These are phyloP conservation scores for Hypoxylon sp. DNA, from an alignment of 2,329 filamentous ascomycete genomes.

Conservation along the genomic window DNA sequence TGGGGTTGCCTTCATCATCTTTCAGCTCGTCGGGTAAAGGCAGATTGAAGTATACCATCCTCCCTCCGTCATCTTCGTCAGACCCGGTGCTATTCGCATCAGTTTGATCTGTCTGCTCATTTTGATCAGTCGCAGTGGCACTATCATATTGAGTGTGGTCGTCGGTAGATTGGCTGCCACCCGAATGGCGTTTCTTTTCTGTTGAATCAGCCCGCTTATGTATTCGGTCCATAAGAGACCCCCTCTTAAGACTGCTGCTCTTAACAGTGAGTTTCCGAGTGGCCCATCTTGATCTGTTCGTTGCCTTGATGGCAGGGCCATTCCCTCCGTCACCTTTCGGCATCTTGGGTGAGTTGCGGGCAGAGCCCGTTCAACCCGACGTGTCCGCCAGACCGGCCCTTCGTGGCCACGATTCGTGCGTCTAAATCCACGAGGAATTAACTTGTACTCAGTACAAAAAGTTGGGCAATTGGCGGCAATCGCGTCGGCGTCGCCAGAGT, in stretches of 20 bases:
- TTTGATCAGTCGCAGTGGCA: constrained; percentile 53
- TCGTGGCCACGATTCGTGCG: constrained; percentile 48
- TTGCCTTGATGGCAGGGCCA: constrained; percentile 63
- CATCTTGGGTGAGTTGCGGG: constrained; percentile 59
- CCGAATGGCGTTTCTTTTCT: constrained; percentile 77
- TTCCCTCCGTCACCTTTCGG: constrained; percentile 54
- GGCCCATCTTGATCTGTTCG: constrained; percentile 92
- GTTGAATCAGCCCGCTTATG: constrained; percentile 72
- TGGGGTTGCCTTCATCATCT: constrained; percentile 85
- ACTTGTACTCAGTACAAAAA: constrained; percentile 12
- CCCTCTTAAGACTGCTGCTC: constrained; percentile 83
- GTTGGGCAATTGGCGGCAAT: constrained; percentile 40
- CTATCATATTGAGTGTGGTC: constrained; percentile 51
- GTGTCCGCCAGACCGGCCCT: constrained; percentile 60
- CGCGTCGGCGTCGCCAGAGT: constrained; percentile 35
- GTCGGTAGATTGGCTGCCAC: constrained; percentile 53
- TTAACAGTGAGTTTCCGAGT: constrained; percentile 87
- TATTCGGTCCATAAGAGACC: constrained; percentile 84
- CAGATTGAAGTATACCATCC: constrained; percentile 87
- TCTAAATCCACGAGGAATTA: constrained; percentile 24
- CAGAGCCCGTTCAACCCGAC: constrained; percentile 61
- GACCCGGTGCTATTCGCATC: constrained; percentile 57
- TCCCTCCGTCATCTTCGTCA: constrained; percentile 60
- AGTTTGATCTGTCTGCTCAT: constrained; percentile 57
- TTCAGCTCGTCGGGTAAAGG: constrained; percentile 81